Conservation (phyloP, 2,329 filamentous ascomycete species). For the Alternaria brassicicola region DNA sequence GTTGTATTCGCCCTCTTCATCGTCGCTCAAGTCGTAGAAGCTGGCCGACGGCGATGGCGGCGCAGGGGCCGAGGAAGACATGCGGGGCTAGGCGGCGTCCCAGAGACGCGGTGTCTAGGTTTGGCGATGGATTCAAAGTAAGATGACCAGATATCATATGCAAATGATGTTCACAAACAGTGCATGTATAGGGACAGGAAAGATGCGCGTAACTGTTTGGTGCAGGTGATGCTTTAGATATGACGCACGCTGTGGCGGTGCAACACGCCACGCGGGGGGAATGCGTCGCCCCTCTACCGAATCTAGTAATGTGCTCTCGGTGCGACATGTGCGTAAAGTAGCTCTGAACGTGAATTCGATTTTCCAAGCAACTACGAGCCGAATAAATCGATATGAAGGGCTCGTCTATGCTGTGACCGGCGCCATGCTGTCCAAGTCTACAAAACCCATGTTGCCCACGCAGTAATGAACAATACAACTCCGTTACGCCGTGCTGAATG, state of each 20-base stretch:
- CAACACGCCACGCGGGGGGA: slow-evolving; percentile 9
- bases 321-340: not conserved
- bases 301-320: not conserved
- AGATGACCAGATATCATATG: not conserved
- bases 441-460: not conserved
- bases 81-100: slow-evolving; percentile 27
- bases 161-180: not conserved
- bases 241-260: slow-evolving; percentile 15
- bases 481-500: slow-evolving; percentile 28
- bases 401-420: slow-evolving; percentile 10
- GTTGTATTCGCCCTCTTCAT: slow-evolving; percentile 93
- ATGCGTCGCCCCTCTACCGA: slow-evolving; percentile 1
- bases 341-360: not conserved
- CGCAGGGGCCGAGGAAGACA: slow-evolving; percentile 40
- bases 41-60: slow-evolving; percentile 79
- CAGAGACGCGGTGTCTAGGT: slow-evolving; percentile 1
- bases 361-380: not conserved
- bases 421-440: slow-evolving; percentile 3
- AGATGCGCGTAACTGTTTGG: slow-evolving; percentile 10
- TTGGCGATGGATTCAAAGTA: not conserved
- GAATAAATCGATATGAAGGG: slow-evolving; percentile 6
- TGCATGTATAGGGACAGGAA: not conserved
- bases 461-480: slow-evolving; percentile 10
- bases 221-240: slow-evolving; percentile 22
- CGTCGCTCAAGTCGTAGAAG: slow-evolving; percentile 95